A percentile compares a stretch with the other conserved stretches of the same genome.
These are phyloP conservation scores for Dalbergia cultrata DNA, from an alignment of 306 rosid genomes.

Conservation along the genomic window DNA sequence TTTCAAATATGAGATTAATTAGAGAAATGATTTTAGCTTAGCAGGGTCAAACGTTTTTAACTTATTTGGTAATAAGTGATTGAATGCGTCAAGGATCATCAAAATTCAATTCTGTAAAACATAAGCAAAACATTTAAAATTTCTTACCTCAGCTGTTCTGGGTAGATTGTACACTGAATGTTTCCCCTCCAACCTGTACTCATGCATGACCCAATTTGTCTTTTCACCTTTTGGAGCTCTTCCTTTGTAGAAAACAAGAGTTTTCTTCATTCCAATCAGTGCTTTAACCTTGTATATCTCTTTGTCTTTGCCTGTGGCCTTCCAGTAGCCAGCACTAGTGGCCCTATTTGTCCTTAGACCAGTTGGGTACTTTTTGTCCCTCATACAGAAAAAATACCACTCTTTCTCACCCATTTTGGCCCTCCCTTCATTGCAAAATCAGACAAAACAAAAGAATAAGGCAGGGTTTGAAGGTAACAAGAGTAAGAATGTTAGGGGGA, in stretches of 20 bases:
- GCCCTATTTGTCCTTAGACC: constrained; percentile 91
- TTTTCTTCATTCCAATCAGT: constrained; percentile 91
- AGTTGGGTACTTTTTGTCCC: constrained; percentile 86
- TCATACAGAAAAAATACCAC: constrained; percentile 86
- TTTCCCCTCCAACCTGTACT: constrained; percentile 72
- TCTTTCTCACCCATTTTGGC: constrained; percentile 89
- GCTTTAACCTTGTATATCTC: constrained; percentile 63
- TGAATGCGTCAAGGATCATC: no score
- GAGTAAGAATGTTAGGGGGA: neutral
- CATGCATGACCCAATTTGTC: constrained; percentile 95
- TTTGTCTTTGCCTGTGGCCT: constrained; percentile 94
- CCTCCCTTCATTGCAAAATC: constrained; percentile 56
- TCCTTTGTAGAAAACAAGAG: constrained; percentile 88
- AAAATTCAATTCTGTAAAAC: no score
- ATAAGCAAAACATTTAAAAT: no score
- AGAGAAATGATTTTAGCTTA: no score
- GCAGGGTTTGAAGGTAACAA: neutral
- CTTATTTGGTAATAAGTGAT: no score
- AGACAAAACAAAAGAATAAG: constrained; percentile 1
- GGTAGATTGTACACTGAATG: constrained; percentile 50
- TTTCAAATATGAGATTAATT: no score
- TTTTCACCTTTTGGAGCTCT: constrained; percentile 84
- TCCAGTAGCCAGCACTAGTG: constrained; percentile 89
- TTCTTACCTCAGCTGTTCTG: constrained; percentile 60
- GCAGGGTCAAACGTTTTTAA: no score